These are phyloP conservation scores for Wickerhamiella nectarea DNA, from an alignment of 805 yeast genomes.

Conservation along the genomic window DNA sequence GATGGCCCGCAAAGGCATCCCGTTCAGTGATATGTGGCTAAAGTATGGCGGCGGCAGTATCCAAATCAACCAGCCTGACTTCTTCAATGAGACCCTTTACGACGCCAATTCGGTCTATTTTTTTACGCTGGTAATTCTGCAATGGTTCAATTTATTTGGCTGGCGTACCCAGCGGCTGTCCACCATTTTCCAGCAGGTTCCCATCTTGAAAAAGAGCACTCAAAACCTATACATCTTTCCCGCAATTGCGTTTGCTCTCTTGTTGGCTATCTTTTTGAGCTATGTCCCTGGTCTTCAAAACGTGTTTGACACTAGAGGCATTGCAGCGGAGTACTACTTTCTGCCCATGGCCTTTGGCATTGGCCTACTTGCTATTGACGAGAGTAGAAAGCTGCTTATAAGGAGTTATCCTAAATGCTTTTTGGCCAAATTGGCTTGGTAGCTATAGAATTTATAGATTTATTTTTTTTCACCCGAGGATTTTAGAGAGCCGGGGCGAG, in stretches of 20 bases:
- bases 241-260: conserved; percentile 28
- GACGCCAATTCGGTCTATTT: conserved; percentile 35
- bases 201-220: conserved; percentile 26
- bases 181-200: conserved; percentile 30
- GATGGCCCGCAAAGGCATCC: conserved; percentile 29
- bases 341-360: conserved; percentile 35
- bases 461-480: too few species aligned
- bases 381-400: conserved; percentile 28
- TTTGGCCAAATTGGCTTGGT: conserved; percentile 34
- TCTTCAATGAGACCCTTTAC: conserved; percentile 15
- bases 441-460: conserved; percentile 1
- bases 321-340: conserved; percentile 36
- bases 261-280: conserved; percentile 31
- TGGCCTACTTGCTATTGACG: conserved; percentile 32
- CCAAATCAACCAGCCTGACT: background rate
- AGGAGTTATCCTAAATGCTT: conserved; percentile 30
- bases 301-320: conserved; percentile 27
- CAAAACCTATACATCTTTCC: conserved; percentile 21
- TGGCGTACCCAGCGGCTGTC: conserved; percentile 33
- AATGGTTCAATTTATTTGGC: conserved; percentile 33
- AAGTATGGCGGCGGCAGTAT: conserved; percentile 25
- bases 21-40: conserved; percentile 27
- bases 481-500: too few species aligned
- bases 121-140: conserved; percentile 35
- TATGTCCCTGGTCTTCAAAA: conserved; percentile 31